Evolutionary conservation across 305 asterid species (phyloP).

Genomic region (Fraxinus baroniana): DNA sequence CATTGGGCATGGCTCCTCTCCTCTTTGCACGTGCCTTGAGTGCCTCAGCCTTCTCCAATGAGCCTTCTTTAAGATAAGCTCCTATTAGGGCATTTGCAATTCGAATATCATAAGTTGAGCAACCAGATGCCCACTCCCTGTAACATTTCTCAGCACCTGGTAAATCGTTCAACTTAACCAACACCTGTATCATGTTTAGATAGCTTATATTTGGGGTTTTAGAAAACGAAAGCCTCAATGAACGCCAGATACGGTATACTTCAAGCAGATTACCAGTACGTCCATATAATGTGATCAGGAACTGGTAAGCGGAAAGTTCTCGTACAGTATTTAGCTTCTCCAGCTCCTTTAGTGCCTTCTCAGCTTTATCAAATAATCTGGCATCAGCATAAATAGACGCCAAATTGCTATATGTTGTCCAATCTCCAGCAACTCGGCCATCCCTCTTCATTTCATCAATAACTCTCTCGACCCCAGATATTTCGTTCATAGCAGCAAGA

Average conservation of each 20-base stretch:
- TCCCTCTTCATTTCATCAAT: constrained; percentile 93
- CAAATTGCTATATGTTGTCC: constrained; percentile 91
- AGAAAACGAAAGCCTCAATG: constrained; percentile 76
- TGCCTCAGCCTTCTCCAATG: constrained; percentile 57
- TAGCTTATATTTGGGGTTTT: constrained; percentile 76
- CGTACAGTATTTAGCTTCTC: constrained; percentile 58
- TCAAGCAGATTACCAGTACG: constrained; percentile 73
- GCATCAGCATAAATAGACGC: constrained; percentile 86
- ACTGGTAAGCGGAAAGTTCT: constrained; percentile 68
- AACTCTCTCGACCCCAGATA: constrained; percentile 82
- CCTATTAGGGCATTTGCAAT: constrained; percentile 67
- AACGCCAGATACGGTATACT: constrained; percentile 90
- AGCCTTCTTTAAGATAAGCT: constrained; percentile 64
- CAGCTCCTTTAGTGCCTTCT: constrained; percentile 80
- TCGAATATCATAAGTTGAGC: constrained; percentile 68
- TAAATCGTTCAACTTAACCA: constrained; percentile 74
- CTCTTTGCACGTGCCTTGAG: constrained; percentile 55
- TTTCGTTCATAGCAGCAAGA: constrained; percentile 71
- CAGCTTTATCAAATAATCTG: constrained; percentile 63
- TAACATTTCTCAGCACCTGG: constrained; percentile 96
- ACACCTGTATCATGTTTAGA: constrained; percentile 78
- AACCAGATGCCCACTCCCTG: constrained; percentile 66
- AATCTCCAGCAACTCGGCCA: constrained; percentile 79
- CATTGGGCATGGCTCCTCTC: constrained; percentile 67
- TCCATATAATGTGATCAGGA: constrained; percentile 77